Percentiles rank a stretch among this genome's conserved stretches.
phyloP scores from a whole-genome alignment of 2,329 filamentous ascomycete genomes.

The Neonectria faginata region DNA sequence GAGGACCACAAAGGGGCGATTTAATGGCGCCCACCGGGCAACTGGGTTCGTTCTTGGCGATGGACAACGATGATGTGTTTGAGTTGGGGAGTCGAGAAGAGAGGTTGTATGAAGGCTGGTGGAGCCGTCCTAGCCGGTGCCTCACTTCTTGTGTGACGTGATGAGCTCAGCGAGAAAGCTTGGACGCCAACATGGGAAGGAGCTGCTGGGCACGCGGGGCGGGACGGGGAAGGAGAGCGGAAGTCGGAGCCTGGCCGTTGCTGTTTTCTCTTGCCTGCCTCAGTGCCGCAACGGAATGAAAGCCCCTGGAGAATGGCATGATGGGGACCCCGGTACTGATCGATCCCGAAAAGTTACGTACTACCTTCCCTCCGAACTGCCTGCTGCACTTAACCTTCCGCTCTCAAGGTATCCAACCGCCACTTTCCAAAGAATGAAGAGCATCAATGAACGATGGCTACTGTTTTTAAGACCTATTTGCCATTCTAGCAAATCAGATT shows the following conservation, averaged over 20 bases:
- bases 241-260: conserved; percentile 19
- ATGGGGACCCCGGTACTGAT: conserved; percentile 15
- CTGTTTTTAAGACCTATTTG: background rate
- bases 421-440: background rate
- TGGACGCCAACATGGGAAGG: conserved; percentile 23
- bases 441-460: background rate
- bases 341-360: conserved; percentile 12
- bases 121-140: conserved; percentile 32
- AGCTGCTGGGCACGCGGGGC: conserved; percentile 25
- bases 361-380: background rate
- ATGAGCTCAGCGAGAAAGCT: conserved; percentile 40
- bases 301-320: conserved; percentile 7
- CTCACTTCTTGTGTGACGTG: conserved; percentile 40
- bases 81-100: conserved; percentile 23
- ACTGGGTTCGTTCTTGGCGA: conserved; percentile 27
- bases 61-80: conserved; percentile 24
- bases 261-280: background rate
- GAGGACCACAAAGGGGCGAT: conserved; percentile 21
- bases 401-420: background rate
- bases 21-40: conserved; percentile 15
- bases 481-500: background rate
- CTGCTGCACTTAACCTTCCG: background rate
- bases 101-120: conserved; percentile 32
- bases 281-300: conserved; percentile 5
- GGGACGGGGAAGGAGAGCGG: conserved; percentile 18